Base-by-base conservation (phyloP, 768 basidiomycete genomes). In the Mycena rebaudengoi region DNA sequence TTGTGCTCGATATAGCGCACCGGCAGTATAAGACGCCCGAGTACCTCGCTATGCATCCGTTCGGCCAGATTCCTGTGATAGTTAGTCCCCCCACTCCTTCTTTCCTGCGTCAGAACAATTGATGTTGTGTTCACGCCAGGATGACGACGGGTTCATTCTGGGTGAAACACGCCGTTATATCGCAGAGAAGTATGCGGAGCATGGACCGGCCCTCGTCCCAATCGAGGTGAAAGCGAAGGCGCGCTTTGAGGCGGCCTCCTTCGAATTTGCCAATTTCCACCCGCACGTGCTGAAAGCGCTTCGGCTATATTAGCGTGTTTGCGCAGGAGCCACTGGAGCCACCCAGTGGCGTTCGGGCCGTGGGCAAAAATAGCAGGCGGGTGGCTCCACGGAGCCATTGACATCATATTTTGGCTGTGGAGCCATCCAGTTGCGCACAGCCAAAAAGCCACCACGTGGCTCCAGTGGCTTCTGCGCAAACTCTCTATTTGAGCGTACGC, bases 1-100 rank as follows among this genome's bases (percentile, higher is more conserved):
- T 76, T n/a, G 0, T n/a, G 5, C 41, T 85, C 67, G 71, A 83
- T 63, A 54, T 81, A 28, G 0, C 45, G 29, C 77, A 76, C 54
- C 65, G 71, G 28, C 76, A 79, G 66, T 79, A 82, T 10, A 84
- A 82, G 69, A 0, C 55, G 0, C 48, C 76, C 1, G 74, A 53
- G 16, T 78, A 67, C 71, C 10, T 74, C 16, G 52, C 66, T 18
- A 45, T 69, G 32, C 85, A 87, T 69, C 85, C 86, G 0, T 87
- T 86, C 61, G 83, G 83, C 10, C 83, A 85, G 71, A 68, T 86
- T 49, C 85, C 86, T 7, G 53, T 55, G 21, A 39, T 55, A 6
- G 53, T 55, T 33, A 6, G 53, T 39, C 32, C 35, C 10, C 35
- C 35, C 10, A 37, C 35, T 37, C 35, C 10, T 10, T 37, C 10